These are phyloP conservation scores for Colletotrichum sp. DNA, from an alignment of 2,329 filamentous ascomycete species.

Conservation along the genomic window DNA sequence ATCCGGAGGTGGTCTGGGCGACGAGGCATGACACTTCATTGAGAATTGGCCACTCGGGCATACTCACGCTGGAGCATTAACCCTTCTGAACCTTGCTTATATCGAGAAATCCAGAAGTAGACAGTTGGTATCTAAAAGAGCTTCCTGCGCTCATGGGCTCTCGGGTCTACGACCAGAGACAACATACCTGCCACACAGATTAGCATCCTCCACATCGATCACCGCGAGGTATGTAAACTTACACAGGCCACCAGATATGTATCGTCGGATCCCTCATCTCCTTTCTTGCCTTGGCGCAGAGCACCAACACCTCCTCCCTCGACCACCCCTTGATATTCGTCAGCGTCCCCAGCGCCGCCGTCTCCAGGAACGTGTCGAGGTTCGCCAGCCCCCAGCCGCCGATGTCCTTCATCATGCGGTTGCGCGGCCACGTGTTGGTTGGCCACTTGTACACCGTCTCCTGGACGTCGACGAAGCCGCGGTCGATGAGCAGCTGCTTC, in stretches of 20 bases:
- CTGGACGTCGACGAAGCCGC: constrained; percentile 38
- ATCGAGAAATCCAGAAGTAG: no score
- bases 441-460: constrained; percentile 37
- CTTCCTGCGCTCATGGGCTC: background rate
- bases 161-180: background rate
- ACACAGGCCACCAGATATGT: constrained; percentile 29
- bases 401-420: constrained; percentile 37
- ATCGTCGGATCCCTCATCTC: constrained; percentile 28
- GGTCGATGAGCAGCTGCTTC: constrained; percentile 28
- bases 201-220: background rate
- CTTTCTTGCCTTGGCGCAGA: constrained; percentile 25
- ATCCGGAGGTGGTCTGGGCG: constrained; percentile 5
- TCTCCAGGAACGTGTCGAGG: constrained; percentile 34
- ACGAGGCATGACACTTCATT: background rate
- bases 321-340: constrained; percentile 41
- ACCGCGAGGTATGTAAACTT: background rate
- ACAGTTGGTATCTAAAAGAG: background rate
- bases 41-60: background rate
- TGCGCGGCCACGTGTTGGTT: constrained; percentile 39
- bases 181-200: background rate
- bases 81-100: no score
- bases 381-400: constrained; percentile 36
- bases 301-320: constrained; percentile 30
- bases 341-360: constrained; percentile 39
- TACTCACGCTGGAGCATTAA: background rate